Conservation (phyloP, 768 basidiomycete genomes). For the Trametes meyenii region DNA sequence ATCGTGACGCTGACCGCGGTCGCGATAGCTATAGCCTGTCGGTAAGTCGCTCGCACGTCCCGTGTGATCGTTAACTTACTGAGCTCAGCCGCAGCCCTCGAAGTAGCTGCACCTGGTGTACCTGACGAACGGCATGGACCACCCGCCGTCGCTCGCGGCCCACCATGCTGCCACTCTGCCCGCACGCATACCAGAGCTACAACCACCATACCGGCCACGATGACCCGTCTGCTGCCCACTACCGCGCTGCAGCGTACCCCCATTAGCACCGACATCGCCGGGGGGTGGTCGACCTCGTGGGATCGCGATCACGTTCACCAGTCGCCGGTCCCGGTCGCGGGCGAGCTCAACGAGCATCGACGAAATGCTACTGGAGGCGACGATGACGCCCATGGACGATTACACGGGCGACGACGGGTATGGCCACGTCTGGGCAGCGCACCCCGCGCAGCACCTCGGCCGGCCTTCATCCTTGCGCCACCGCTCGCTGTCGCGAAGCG, state of each 20-base stretch:
- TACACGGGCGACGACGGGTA: slow-evolving; percentile 33
- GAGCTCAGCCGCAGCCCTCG: slow-evolving; percentile 19
- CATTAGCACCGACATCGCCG: no score
- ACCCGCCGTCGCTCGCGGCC: slow-evolving; percentile 22
- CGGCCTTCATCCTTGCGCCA: slow-evolving; percentile 19
- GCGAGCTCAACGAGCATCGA: slow-evolving; percentile 44
- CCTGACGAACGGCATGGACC: slow-evolving; percentile 25
- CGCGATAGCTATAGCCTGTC: slow-evolving; percentile 29
- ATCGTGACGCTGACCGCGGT: slow-evolving; percentile 36
- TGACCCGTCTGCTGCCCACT: slow-evolving; percentile 8
- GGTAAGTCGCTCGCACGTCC: slow-evolving; percentile 25
- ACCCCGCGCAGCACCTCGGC: slow-evolving; percentile 29
- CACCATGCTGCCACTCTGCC: slow-evolving; percentile 28
- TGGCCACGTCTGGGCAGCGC: slow-evolving; percentile 34
- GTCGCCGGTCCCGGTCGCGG: slow-evolving; percentile 38
- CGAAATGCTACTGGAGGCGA: slow-evolving; percentile 52
- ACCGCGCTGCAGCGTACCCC: no score
- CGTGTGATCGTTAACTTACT: no score
- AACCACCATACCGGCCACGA: slow-evolving; percentile 20
- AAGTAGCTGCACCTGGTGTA: slow-evolving; percentile 26
- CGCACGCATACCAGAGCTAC: slow-evolving; percentile 21
- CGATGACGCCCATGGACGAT: slow-evolving; percentile 33
- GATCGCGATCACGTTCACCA: no score
- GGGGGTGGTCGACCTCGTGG: no score
- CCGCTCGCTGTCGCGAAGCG: slow-evolving; percentile 27